phyloP scores from a whole-genome alignment of 2,329 filamentous ascomycete species.

The Colletotrichum tropicale region DNA sequence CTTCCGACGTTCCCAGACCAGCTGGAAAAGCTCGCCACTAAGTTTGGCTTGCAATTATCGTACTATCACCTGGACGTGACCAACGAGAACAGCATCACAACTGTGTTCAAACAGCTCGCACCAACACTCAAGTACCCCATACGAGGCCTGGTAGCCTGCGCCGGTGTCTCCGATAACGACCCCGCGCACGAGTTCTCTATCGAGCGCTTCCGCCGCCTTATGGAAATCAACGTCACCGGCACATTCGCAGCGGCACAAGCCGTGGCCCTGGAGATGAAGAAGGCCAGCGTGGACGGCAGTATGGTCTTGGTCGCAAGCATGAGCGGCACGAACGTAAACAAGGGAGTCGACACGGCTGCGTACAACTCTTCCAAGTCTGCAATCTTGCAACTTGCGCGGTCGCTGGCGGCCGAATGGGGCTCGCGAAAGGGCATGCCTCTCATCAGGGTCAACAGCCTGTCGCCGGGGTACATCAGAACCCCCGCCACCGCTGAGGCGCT shows the following conservation, averaged over 20 bases:
- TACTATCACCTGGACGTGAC: slow-evolving; percentile 28
- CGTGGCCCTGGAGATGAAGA: slow-evolving; percentile 50
- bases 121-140: slow-evolving; percentile 27
- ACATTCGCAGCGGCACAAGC: slow-evolving; percentile 51
- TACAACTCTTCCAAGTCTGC: slow-evolving; percentile 62
- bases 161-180: slow-evolving; percentile 31
- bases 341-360: slow-evolving; percentile 43
- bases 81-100: slow-evolving; percentile 18
- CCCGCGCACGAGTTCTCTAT: slow-evolving; percentile 29
- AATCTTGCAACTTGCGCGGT: slow-evolving; percentile 54
- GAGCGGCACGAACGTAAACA: slow-evolving; percentile 36
- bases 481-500: slow-evolving; percentile 32
- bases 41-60: slow-evolving; percentile 8
- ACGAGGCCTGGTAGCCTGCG: slow-evolving; percentile 34
- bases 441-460: slow-evolving; percentile 59
- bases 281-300: slow-evolving; percentile 39
- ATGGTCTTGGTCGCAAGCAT: slow-evolving; percentile 56
- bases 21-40: neutral
- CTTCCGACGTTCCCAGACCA: neutral
- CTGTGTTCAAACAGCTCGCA: slow-evolving; percentile 23
- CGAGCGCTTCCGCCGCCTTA: slow-evolving; percentile 24
- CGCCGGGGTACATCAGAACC: slow-evolving; percentile 59
- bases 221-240: slow-evolving; percentile 52
- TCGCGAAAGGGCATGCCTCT: slow-evolving; percentile 38
- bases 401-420: slow-evolving; percentile 58